Evolutionary conservation across 352 stramenopile genomes (phyloP).

Genomic region (Elongisporangium anandrum): DNA sequence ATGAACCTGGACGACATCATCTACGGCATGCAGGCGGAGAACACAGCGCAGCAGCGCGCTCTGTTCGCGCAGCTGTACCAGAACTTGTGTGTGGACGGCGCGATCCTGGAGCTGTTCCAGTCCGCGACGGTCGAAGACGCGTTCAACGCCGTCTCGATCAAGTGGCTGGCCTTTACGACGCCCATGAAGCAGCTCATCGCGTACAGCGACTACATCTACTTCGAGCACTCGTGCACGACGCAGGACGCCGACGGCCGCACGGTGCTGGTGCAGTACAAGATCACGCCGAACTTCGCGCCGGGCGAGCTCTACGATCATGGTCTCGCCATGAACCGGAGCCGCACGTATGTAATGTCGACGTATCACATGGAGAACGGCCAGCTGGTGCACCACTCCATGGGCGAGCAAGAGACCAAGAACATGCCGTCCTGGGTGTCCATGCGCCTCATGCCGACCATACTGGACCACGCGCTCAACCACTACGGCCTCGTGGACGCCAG

Average conservation of each 20-base stretch:
- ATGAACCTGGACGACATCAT: neutral
- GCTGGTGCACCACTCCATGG: neutral
- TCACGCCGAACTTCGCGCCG: neutral
- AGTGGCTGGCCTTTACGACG: neutral
- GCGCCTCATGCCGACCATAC: neutral
- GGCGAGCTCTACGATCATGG: neutral
- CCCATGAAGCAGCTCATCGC: neutral
- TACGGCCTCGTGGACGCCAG: neutral
- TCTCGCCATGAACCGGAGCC: neutral
- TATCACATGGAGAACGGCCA: neutral
- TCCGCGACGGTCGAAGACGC: neutral
- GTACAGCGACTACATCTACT: neutral
- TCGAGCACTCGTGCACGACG: neutral
- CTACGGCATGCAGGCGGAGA: neutral
- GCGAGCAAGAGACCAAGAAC: neutral
- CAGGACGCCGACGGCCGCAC: neutral
- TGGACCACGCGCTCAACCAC: neutral
- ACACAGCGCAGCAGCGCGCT: neutral
- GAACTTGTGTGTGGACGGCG: neutral
- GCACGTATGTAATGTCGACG: neutral
- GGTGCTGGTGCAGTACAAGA: neutral
- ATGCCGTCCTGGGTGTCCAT: neutral
- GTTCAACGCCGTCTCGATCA: neutral
- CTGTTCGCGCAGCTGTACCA: neutral
- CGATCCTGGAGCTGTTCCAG: neutral